Evolutionary conservation across 1,139 yeast species (phyloP).

Genomic region (Sugiyamaella castrensis): DNA sequence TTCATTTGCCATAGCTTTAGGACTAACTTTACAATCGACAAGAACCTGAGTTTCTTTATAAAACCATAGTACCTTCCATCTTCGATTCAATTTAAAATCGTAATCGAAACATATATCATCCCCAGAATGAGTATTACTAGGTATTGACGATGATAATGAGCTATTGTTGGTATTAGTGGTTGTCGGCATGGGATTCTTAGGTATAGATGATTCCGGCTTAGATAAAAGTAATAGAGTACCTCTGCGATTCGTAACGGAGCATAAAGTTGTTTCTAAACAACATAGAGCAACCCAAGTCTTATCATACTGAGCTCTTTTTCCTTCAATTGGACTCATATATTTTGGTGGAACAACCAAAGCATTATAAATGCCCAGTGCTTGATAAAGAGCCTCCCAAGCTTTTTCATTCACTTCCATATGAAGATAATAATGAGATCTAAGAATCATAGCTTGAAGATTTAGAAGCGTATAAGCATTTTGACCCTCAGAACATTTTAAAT

Average conservation of each 20-base stretch:
- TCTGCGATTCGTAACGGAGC: slow-evolving; percentile 4
- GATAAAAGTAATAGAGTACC: slow-evolving; percentile 4
- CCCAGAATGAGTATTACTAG: no score
- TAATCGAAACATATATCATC: background rate
- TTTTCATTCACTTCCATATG: slow-evolving; percentile 7
- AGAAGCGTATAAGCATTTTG: background rate
- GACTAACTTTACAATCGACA: slow-evolving; percentile 1
- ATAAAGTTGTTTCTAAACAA: slow-evolving; percentile 4
- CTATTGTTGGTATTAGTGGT: no score
- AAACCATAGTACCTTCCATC: slow-evolving; percentile 2
- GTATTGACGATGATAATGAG: no score
- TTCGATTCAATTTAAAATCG: slow-evolving; percentile 6
- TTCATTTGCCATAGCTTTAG: background rate
- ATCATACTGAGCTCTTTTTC: background rate
- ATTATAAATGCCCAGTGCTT: slow-evolving; percentile 8
- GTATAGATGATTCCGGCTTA: background rate
- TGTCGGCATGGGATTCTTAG: background rate
- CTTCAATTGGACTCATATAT: background rate
- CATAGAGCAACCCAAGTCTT: slow-evolving; percentile 5
- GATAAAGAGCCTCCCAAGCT: slow-evolving; percentile 9
- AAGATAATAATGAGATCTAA: slow-evolving; percentile 12
- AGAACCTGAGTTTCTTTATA: slow-evolving; percentile 4
- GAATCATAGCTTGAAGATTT: slow-evolving; percentile 8
- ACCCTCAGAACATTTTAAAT: slow-evolving; percentile 9
- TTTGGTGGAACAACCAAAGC: background rate